These are phyloP conservation scores for Emergomyces africanus DNA, from an alignment of 2,329 filamentous ascomycete species.

Conservation along the genomic window DNA sequence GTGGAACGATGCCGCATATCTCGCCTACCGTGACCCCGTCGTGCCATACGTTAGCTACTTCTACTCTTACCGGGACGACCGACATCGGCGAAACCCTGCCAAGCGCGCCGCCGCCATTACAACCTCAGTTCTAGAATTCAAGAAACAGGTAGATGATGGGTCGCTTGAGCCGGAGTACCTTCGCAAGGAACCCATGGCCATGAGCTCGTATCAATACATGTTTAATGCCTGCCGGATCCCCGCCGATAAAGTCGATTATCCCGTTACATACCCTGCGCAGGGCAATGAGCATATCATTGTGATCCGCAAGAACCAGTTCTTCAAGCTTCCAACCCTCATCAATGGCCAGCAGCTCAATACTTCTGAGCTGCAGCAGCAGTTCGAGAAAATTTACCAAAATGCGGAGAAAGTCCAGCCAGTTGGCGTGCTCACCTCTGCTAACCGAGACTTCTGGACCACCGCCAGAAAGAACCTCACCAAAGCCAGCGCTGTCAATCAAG, in stretches of 20 bases:
- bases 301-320: conserved; percentile 94
- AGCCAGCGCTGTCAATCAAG: conserved; percentile 66
- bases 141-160: conserved; percentile 72
- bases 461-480: conserved; percentile 63
- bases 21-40: conserved; percentile 86
- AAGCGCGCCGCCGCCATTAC: conserved; percentile 89
- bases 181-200: conserved; percentile 93
- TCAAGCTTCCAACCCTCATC: conserved; percentile 74
- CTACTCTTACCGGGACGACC: conserved; percentile 94
- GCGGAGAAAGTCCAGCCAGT: conserved; percentile 62
- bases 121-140: conserved; percentile 80
- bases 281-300: conserved; percentile 80
- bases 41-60: conserved; percentile 99
- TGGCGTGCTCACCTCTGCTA: conserved; percentile 77
- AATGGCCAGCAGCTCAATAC: conserved; percentile 77
- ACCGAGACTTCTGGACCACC: conserved; percentile 86
- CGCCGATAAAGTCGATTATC: conserved; percentile 67
- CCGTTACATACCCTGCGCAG: conserved; percentile 61
- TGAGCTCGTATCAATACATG: conserved; percentile 99
- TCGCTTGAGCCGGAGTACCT: conserved; percentile 95
- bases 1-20: conserved; percentile 95
- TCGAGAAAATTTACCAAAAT: conserved; percentile 68
- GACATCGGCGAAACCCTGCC: conserved; percentile 70
- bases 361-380: conserved; percentile 80
- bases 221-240: conserved; percentile 88